These are phyloP conservation scores for Tetrahymena malaccensis DNA, from an alignment of 73 alveolate species.

Conservation along the genomic window DNA sequence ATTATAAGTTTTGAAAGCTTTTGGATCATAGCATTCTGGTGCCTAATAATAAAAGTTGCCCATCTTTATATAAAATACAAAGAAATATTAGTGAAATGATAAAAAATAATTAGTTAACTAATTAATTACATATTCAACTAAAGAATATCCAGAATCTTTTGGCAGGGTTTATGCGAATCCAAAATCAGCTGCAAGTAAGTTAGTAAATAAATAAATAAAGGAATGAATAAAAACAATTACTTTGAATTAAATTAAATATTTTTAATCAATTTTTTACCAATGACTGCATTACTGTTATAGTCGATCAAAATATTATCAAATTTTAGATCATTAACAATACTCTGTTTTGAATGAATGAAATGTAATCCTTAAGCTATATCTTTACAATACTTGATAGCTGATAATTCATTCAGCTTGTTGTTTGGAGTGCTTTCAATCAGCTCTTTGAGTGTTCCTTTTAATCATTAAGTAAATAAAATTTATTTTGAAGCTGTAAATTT, in stretches of 20 bases:
- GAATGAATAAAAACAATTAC: too few relatives aligned
- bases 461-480: not conserved
- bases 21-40: not conserved
- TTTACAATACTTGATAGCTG: too few relatives aligned
- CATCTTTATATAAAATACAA: not conserved
- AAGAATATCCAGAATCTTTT: not conserved
- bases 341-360: not conserved
- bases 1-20: not conserved
- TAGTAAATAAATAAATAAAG: too few relatives aligned
- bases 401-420: not conserved
- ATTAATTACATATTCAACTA: not conserved
- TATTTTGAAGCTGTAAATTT: not conserved
- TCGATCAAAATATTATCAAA: too few relatives aligned
- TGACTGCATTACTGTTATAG: not conserved
- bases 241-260: too few relatives aligned
- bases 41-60: not conserved
- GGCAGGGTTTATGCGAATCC: not conserved
- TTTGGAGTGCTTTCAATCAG: not conserved
- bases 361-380: not conserved
- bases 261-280: not conserved
- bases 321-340: not conserved
- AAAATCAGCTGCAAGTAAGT: not conserved
- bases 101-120: not conserved
- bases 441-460: not conserved
- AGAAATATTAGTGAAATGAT: too few relatives aligned